Evolutionary conservation across 1,284 basidiomycete genomes (phyloP), one percentile per base, ranked within the genome.

Genomic region (Chondrostereum purpureum): DNA sequence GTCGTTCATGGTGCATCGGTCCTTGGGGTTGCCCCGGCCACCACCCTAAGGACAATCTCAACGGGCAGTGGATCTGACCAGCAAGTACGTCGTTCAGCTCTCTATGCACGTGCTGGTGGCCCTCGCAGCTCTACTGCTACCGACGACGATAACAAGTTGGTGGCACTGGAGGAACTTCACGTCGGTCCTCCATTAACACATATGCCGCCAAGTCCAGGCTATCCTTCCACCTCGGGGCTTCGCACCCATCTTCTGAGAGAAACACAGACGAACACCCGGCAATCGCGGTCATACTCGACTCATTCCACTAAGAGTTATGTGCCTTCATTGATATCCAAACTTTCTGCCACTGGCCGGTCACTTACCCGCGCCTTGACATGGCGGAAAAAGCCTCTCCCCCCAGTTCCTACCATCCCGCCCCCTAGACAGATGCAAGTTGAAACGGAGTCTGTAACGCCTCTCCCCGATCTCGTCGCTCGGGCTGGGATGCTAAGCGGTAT

Each of bases 381-480:
- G 68, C 69, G 59, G 45, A 51, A 46, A 35, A 80, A 80, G 55
- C 76, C 77, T 4, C 58, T 81, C 16, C 78, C 79, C 4, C 77
- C 75, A 0, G 66, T 81, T 14, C 78, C 78, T 13, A 62, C 60
- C 13, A 65, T 75, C 12, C 68, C 73, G 3, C 59, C 67, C 46
- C 67, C 72, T 24, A n/a, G n/a, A n/a, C 60, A 70, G 14, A 52
- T 74, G 36, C 58, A 64, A 3, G 58, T 59, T 17, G 69, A 75
- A 49, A 59, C 59, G 42, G 65, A 66, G 33, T 70, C 73, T 33
- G 53, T 59, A 37, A 61, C 70, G 12, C 68, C 74, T 31, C 62
- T 80, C 16, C 73, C 74, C 1, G 66, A 73, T 18, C 68, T 80
- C n/a, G 68, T 68, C 10, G 65, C 68, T 27, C 69, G 77, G n/a